Base-by-base conservation (phyloP, 768 basidiomycete genomes). In the Suillus luteus region DNA sequence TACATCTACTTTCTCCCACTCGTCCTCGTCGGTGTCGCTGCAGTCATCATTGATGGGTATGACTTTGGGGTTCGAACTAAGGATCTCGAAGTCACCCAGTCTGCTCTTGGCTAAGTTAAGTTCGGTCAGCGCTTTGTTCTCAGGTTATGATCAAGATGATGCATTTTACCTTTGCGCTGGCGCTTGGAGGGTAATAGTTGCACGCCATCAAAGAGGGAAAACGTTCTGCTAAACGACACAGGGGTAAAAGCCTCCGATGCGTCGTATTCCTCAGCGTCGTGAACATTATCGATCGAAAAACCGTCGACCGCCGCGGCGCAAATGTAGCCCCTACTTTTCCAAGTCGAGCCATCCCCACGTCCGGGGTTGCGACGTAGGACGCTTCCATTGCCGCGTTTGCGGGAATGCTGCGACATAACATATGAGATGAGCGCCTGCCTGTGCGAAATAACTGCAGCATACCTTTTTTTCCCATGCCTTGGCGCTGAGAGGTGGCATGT, bases 1-100 rank as follows among this genome's bases (percentile, higher is more conserved):
- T 8, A 57, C 8, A 24, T 72, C 68, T 7, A 75, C 19, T 37
- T 63, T 66, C 40, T 72, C 72, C 72, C 72, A 73, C n/a, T 64
- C 72, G 1, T 54, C 41, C 33, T 59, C 35, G 17, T 33, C 40
- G 60, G 63, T 69, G 37, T 22, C 7, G 1, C 14, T 58, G 31
- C 17, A 27, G 58, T 64, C 54, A 40, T 70, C 70, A 4, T 52
- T 51, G 3, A 74, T 5, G 2, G 67, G 48, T 15, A 72, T 24
- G 5, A 71, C 69, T 40, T 40, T 69, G 22, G 72, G 70, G 15
- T 68, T 14, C 6, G 59, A 40, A 35, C 65, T 62, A 35, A 73
- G 48, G 1, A 74, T 59, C 19, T 75, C 74, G 24, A 74, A 73
- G 44, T 69, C 69, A 6, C 49, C 66, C 12, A 61, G n/a, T 40